Base-by-base conservation (phyloP, 495 filamentous ascomycete species). In the Tuber brumale region DNA sequence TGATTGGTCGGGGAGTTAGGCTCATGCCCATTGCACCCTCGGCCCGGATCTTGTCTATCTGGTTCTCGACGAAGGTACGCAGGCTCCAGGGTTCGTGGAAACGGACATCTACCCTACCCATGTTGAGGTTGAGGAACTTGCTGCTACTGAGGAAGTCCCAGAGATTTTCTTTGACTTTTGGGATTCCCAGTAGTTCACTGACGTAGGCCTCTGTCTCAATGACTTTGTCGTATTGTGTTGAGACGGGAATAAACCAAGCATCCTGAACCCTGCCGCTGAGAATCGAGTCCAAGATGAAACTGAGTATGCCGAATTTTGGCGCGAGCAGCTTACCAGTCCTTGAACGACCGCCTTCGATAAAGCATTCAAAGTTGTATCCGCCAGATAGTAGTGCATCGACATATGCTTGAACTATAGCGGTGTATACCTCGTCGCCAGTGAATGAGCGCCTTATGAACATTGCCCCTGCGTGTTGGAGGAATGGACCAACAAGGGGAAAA, bases 191-290 rank as follows among this genome's bases (percentile, higher is more conserved):
- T 6, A 99, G 89, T 83, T 98, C 95, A 72, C 90, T 94, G 72
- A 97, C 94, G 82, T 98, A 99, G 27, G 93, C 95, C 81, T 97
- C 95, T 12, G 94, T 97, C 84, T 99, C 95, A 70, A 99, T 93
- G 71, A 99, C 95, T 80, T 97, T 99, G 87, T 99, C 95, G 83
- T 99, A 99, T 81, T 98, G 95, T 2, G 94, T 97, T 83, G 92
- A 95, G 43, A 99, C 95, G 4, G 95, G 95, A 80, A 94, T 97
- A 69, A 99, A 91, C 42, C 96, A 92, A 23, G 93, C 92, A 83
- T 99, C 95, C 74, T 95, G 86, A 3, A 97, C 92, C 1, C 93
- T 88, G n/a, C 95, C 94, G 9, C 91, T 94, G 4, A 97, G 84
- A 5, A 99, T 85, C 81, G 93, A 94, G 82, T 99, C 95, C 14